Conservation (phyloP, 148 eudicot genomes). For the Arctostaphylos glauca region DNA sequence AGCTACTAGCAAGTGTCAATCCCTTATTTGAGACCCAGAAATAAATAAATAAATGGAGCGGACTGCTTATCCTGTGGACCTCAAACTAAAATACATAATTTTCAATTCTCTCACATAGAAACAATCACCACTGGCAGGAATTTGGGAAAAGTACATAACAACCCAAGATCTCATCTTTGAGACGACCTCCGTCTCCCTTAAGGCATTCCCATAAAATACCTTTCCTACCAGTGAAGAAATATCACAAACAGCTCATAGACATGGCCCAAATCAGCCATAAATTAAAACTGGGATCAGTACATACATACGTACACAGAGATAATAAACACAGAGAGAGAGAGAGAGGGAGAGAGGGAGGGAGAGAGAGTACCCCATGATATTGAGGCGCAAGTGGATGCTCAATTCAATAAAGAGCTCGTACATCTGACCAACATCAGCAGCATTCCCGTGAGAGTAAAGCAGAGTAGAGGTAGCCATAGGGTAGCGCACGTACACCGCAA, state of each 20-base stretch:
- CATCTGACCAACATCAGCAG: slow-evolving; percentile 98
- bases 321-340: neutral
- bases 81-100: neutral
- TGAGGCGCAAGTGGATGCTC: slow-evolving; percentile 79
- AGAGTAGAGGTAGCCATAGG: slow-evolving; percentile 85
- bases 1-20: neutral
- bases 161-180: neutral
- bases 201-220: neutral
- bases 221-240: neutral
- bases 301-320: neutral
- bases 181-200: neutral
- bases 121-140: neutral
- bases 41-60: too few relatives aligned
- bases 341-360: neutral
- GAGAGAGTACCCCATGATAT: slow-evolving; percentile 68
- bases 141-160: neutral
- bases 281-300: slow-evolving; percentile 14
- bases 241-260: neutral
- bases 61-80: neutral
- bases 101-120: neutral
- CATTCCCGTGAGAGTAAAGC: slow-evolving; percentile 95
- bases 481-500: slow-evolving; percentile 75
- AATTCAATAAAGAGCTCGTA: slow-evolving; percentile 87
- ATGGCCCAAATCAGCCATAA: neutral
- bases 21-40: neutral